Percentiles rank a stretch among this genome's conserved stretches.
phyloP scores from a whole-genome alignment of 1,284 basidiomycete genomes.

The Tilletia caries region DNA sequence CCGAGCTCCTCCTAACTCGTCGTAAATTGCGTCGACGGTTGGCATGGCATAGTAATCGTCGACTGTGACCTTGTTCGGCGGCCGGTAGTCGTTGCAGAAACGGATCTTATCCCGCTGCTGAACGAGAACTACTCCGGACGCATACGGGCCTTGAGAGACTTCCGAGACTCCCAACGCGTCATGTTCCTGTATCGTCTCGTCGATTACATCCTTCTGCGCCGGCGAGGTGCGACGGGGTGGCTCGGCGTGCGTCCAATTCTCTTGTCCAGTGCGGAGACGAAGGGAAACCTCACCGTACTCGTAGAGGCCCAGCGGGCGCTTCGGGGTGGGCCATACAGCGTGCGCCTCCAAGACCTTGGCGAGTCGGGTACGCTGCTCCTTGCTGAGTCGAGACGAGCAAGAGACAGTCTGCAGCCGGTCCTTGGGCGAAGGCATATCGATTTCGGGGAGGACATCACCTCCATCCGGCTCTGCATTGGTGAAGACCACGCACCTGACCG shows the following conservation, averaged over 20 bases:
- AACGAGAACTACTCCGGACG: conserved; percentile 50
- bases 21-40: conserved; percentile 55
- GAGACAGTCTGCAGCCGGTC: background rate
- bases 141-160: too few species aligned
- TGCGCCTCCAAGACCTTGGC: background rate
- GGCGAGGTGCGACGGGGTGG: conserved; percentile 32
- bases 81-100: conserved; percentile 53
- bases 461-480: background rate
- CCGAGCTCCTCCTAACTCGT: conserved; percentile 45
- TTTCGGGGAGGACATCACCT: background rate
- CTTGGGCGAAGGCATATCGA: background rate
- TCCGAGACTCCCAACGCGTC: too few species aligned
- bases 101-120: conserved; percentile 51
- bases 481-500: background rate
- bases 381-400: background rate
- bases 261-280: background rate
- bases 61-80: conserved; percentile 52
- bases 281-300: background rate
- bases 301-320: background rate
- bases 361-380: background rate
- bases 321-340: background rate
- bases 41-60: conserved; percentile 58
- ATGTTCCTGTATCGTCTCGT: too few species aligned
- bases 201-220: too few species aligned
- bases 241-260: conserved; percentile 19